Conservation (phyloP, 164 flowering plant genomes). For the Buxus sempervirens region DNA sequence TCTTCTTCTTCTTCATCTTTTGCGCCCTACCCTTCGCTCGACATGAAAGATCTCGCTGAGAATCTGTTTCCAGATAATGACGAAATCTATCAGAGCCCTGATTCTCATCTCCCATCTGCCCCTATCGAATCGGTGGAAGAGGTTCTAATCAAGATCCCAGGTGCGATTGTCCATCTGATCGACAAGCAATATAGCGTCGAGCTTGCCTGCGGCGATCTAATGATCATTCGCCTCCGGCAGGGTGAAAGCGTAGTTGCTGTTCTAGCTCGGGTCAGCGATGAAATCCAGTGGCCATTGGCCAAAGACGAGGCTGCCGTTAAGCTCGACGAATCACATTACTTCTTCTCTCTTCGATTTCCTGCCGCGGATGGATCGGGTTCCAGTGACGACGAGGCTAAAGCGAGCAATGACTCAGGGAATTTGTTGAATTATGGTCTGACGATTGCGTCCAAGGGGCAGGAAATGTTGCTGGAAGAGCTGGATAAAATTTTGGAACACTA, state of each 20-base stretch:
- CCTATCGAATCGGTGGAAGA: conserved; percentile 26
- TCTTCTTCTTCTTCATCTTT: conserved; percentile 22
- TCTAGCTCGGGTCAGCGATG: conserved; percentile 28
- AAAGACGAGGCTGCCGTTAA: conserved; percentile 30
- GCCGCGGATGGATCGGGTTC: conserved; percentile 9
- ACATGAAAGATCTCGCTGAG: conserved; percentile 36
- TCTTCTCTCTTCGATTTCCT: conserved; percentile 29
- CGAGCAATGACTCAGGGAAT: not conserved
- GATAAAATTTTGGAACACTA: conserved; percentile 38
- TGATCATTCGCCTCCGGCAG: conserved; percentile 20
- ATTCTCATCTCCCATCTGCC: conserved; percentile 4
- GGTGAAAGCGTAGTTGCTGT: conserved; percentile 25
- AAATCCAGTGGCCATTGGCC: conserved; percentile 34
- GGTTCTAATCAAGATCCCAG: conserved; percentile 20
- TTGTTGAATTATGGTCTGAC: conserved; percentile 57
- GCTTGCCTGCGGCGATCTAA: conserved; percentile 32
- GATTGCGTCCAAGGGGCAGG: conserved; percentile 55
- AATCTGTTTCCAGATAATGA: conserved; percentile 34
- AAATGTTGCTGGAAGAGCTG: conserved; percentile 35
- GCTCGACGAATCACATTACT: conserved; percentile 31
- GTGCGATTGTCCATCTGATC: conserved; percentile 29
- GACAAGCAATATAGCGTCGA: conserved; percentile 32
- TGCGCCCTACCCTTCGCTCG: conserved; percentile 38
- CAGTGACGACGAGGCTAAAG: conserved; percentile 3
- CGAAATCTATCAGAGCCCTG: not conserved